Evolutionary conservation across 2,329 filamentous ascomycete genomes (phyloP).

Genomic region (Macrophomina phaseolina): DNA sequence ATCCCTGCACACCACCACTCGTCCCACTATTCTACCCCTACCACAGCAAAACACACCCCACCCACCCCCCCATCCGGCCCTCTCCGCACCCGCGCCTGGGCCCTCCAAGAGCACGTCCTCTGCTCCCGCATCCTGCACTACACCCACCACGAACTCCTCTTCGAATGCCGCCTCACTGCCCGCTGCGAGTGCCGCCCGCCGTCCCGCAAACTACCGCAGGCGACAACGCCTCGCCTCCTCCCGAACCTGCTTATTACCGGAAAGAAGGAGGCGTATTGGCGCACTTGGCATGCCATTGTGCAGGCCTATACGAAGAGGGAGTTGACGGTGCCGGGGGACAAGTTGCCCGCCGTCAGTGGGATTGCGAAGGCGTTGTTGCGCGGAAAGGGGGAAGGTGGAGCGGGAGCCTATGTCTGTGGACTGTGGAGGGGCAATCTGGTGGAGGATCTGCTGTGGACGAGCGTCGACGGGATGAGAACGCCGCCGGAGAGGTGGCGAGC

Average conservation of each 20-base stretch:
- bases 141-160: slow-evolving; percentile 41
- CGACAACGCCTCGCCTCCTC: slow-evolving; percentile 41
- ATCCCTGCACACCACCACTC: slow-evolving; percentile 39
- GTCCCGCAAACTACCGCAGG: background rate
- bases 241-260: slow-evolving; percentile 40
- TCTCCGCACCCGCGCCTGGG: slow-evolving; percentile 39
- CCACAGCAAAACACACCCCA: background rate
- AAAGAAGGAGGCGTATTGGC: slow-evolving; percentile 33
- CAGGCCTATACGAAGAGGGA: slow-evolving; percentile 38
- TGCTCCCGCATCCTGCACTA: slow-evolving; percentile 42
- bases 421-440: slow-evolving; percentile 41
- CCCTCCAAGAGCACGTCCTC: slow-evolving; percentile 42
- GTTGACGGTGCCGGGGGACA: slow-evolving; percentile 38
- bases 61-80: slow-evolving; percentile 25
- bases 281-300: slow-evolving; percentile 42
- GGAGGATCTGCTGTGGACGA: slow-evolving; percentile 39
- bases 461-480: slow-evolving; percentile 13
- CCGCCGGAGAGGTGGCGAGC: slow-evolving; percentile 20
- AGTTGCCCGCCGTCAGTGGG: slow-evolving; percentile 42
- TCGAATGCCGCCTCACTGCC: slow-evolving; percentile 41
- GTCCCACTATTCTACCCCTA: background rate
- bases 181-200: slow-evolving; percentile 40
- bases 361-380: slow-evolving; percentile 39
- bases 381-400: slow-evolving; percentile 3
- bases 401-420: slow-evolving; percentile 40